Evolutionary conservation across 2,329 filamentous ascomycete genomes (phyloP), one percentile per base, ranked within the genome.

Genomic region (Ascochyta rabiei): DNA sequence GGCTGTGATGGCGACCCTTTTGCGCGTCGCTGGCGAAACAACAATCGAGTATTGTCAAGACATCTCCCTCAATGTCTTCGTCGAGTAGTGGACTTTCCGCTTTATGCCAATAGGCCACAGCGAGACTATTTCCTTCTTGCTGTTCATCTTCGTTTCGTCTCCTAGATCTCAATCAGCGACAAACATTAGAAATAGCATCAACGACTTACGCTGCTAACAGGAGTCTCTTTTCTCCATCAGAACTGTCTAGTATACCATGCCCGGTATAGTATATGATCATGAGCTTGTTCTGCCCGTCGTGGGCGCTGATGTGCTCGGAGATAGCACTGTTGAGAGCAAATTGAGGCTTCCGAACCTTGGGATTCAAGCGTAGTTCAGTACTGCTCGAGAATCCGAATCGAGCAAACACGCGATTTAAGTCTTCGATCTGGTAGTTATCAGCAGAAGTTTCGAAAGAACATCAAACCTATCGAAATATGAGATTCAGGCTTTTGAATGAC

Each of bases 211-310:
- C 56, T 10, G 59, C 35, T 4, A 68, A 21, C 41, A 59, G 44
- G 31, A 69, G 30, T 3, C 30, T 18, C 23, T 39, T 40, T 12
- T 43, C 23, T 8, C 28, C 24, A 9, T 48, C 40, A 9, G 50
- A 34, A 7, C 49, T 31, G 6, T 38, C 23, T 31, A 50, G 43
- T 10, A 39, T 18, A 2, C 67, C 65, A 57, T 73, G 69, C 5
- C 71, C 71, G 18, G 66, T 70, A 47, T 73, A 73, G 40, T 72
- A 74, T 5, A 73, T 56, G 16, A 71, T 67, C n/a, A 69, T 35
- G 4, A 68, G 46, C 21, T 60, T 67, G 31, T 68, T 52, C 0
- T 60, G 60, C 1, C 52, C 64, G 37, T 65, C 60, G 34, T 62
- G 41, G 4, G 62, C 37, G 0, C n/a, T 6, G 2, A 70, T 51